phyloP scores from a whole-genome alignment of 2,329 filamentous ascomycete species.

The Aspergillus ibericus region DNA sequence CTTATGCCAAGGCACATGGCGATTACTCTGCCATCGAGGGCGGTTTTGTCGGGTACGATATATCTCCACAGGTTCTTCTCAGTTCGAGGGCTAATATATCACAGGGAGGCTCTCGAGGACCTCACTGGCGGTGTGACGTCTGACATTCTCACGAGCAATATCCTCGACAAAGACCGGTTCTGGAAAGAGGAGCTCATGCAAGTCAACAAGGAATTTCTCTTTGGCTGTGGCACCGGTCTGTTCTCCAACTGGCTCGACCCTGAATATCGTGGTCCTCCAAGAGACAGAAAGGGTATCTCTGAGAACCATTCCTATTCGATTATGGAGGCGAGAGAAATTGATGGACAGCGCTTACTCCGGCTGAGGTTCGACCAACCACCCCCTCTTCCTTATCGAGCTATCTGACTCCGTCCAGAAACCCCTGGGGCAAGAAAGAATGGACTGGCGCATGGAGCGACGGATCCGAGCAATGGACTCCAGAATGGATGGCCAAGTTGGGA shows the following conservation, averaged over 20 bases:
- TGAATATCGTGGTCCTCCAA: conserved; percentile 33
- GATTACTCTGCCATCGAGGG: conserved; percentile 75
- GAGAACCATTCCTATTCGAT: conserved; percentile 59
- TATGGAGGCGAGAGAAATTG: conserved; percentile 60
- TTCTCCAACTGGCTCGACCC: conserved; percentile 48
- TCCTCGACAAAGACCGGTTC: conserved; percentile 70
- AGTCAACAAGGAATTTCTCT: conserved; percentile 73
- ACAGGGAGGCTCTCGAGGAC: conserved; percentile 58
- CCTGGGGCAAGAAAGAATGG: conserved; percentile 81
- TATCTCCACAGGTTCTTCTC: neutral
- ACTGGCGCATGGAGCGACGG: conserved; percentile 80
- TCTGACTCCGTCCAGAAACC: conserved; percentile 58
- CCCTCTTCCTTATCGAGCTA: neutral
- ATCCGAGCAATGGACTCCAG: conserved; percentile 78
- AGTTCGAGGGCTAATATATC: neutral
- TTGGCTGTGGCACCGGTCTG: conserved; percentile 48
- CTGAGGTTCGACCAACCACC: conserved; percentile 48
- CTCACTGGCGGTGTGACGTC: conserved; percentile 55
- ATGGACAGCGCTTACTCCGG: conserved; percentile 63
- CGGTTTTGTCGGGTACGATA: conserved; percentile 63
- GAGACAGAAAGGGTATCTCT: conserved; percentile 45
- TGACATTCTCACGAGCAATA: conserved; percentile 47
- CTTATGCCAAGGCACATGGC: conserved; percentile 66
- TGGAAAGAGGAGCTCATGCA: conserved; percentile 79
- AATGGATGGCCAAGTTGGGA: conserved; percentile 70